Evolutionary conservation across 1,139 yeast genomes (phyloP).

Genomic region (Geotrichum histeridarum): DNA sequence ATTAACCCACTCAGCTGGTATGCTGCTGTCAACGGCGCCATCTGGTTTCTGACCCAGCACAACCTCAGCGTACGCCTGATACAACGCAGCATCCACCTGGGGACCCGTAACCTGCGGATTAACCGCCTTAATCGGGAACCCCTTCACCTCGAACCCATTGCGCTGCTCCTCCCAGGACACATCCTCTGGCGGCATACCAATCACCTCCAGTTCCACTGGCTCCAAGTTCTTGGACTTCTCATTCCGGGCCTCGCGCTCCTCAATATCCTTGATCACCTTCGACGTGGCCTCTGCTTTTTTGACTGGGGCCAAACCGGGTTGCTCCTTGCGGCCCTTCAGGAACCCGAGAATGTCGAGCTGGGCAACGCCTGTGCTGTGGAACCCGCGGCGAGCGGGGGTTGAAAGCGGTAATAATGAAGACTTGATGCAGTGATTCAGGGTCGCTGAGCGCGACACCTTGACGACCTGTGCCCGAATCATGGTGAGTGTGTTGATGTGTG

Average conservation of each 20-base stretch:
- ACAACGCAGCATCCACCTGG: conserved; percentile 14
- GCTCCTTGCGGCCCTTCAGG: conserved; percentile 8
- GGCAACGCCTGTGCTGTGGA: conserved; percentile 1
- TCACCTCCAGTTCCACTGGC: conserved; percentile 18
- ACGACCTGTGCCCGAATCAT: neutral
- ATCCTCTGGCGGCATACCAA: conserved; percentile 17
- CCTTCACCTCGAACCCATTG: conserved; percentile 14
- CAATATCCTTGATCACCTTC: conserved; percentile 16
- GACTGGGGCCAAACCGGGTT: conserved; percentile 6
- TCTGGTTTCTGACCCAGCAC: neutral
- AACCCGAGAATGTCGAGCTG: conserved; percentile 5
- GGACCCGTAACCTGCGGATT: conserved; percentile 9
- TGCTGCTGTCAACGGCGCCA: neutral
- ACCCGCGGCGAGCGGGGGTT: neutral
- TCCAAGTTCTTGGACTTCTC: conserved; percentile 9
- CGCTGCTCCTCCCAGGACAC: conserved; percentile 10
- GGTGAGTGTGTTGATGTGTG: neutral
- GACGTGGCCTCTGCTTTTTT: conserved; percentile 10
- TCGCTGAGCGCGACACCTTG: neutral
- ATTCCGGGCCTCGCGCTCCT: conserved; percentile 12
- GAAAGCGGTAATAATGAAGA: neutral
- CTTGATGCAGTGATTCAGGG: neutral
- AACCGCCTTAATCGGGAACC: conserved; percentile 14
- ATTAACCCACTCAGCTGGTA: conserved; percentile 3
- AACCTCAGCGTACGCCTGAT: conserved; percentile 7